phyloP scores from a whole-genome alignment of 257 asterid species.

The Capsicum baccatum region DNA sequence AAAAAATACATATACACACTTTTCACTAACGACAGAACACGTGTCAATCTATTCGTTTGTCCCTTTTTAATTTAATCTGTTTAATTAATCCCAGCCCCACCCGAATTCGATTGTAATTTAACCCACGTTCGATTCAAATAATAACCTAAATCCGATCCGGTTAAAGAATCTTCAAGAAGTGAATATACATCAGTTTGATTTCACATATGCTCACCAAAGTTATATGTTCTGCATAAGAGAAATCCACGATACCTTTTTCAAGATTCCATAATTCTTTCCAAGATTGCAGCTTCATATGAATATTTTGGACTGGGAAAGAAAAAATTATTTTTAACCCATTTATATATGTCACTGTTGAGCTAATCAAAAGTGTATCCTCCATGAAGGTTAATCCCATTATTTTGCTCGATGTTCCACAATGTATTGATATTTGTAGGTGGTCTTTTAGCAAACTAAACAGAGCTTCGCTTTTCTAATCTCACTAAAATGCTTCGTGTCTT shows the following conservation, averaged over 20 bases:
- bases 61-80: too few species aligned
- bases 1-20: too few species aligned
- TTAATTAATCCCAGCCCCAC: too few species aligned
- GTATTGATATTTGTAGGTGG: neutral
- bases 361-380: neutral
- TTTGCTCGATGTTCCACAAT: neutral
- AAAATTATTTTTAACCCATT: neutral
- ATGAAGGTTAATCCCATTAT: neutral
- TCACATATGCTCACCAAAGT: too few species aligned
- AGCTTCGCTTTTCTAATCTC: conserved; percentile 20
- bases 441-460: neutral
- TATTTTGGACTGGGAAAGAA: neutral
- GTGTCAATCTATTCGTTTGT: too few species aligned
- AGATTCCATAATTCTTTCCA: neutral
- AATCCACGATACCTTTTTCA: neutral
- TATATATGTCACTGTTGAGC: neutral
- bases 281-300: neutral
- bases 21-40: too few species aligned
- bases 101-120: too few species aligned
- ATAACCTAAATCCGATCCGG: too few species aligned
- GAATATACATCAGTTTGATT: too few species aligned
- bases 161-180: too few species aligned
- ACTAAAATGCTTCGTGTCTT: conserved; percentile 33
- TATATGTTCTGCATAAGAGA: neutral
- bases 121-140: too few species aligned